Evolutionary conservation across 768 basidiomycete species (phyloP).

Genomic region (Tylopilus subfusipes): DNA sequence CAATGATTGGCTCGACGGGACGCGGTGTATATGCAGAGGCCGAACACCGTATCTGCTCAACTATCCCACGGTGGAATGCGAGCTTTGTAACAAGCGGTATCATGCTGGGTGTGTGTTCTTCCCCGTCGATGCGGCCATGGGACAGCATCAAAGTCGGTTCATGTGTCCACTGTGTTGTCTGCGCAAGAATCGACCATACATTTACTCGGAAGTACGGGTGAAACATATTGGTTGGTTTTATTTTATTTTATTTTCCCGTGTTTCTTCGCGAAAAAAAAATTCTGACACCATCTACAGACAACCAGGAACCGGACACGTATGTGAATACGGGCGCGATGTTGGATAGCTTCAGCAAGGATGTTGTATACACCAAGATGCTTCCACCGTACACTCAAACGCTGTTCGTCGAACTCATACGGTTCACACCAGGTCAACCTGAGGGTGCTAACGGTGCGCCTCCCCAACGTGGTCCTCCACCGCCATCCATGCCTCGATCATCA

Average conservation of each 20-base stretch:
- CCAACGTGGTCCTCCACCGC: constrained; percentile 13
- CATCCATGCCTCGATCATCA: constrained; percentile 20
- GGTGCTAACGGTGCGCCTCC: constrained; percentile 14
- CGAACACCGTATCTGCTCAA: constrained; percentile 56
- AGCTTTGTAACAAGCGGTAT: constrained; percentile 60
- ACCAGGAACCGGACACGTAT: constrained; percentile 53
- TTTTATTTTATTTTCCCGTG: not conserved
- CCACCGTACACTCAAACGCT: constrained; percentile 63
- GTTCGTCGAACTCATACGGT: constrained; percentile 67
- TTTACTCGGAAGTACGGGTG: constrained; percentile 74
- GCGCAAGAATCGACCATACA: constrained; percentile 67
- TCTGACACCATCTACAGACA: constrained; percentile 33
- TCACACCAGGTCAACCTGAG: constrained; percentile 34
- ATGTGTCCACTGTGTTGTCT: constrained; percentile 76
- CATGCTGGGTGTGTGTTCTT: constrained; percentile 78
- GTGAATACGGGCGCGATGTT: constrained; percentile 73
- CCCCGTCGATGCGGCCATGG: constrained; percentile 42
- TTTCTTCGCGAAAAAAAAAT: not conserved
- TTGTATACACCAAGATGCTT: constrained; percentile 65
- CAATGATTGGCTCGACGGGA: constrained; percentile 67
- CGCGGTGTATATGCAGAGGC: constrained; percentile 79
- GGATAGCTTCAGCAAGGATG: constrained; percentile 66
- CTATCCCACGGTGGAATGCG: constrained; percentile 65
- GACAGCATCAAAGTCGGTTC: constrained; percentile 41
- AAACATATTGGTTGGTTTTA: constrained; percentile 51